Base-by-base conservation (phyloP, 768 basidiomycete species). In the Trametes cingulata region DNA sequence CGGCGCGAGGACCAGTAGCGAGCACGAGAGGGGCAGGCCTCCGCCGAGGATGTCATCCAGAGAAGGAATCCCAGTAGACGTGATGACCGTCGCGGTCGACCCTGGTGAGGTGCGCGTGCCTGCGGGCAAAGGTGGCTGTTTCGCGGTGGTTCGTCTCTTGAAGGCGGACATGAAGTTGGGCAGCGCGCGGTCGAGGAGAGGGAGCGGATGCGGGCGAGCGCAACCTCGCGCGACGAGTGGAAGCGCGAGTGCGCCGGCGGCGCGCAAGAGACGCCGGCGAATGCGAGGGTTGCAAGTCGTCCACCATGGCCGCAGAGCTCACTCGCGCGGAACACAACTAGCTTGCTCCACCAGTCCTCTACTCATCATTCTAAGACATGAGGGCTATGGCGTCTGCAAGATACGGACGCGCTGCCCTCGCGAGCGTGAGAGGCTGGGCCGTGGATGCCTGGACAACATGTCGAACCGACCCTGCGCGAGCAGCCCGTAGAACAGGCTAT, bases 1-100 rank as follows among this genome's bases (percentile, higher is more conserved):
- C 0, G 94, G 90, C n/a, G 91, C 87, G 41, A 90, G 80, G 33
- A 91, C 74, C 27, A 88, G 78, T 52, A 92, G 74, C 14, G 83
- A 83, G 61, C 88, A 89, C 2, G 90, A 88, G 56, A 95, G 80
- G 13, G 96, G 94, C 36, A 97, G 73, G 17, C 95, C 94, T 27
- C 93, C 95, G 55, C 95, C 95, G 39, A 98, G 85, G 61, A 98
- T 84, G 71, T 98, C 97, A 73, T 99, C 97, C 20, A 99, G 80
- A 13, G 95, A 94, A 25, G 93, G 87, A 9, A 98, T 85, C 2
- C 97, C 97, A 5, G 92, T 92, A 1, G 95, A 95, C 7, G 83
- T 85, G 60, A 88, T 75, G 56, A 79, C 67, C 0, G 83, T 87
- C 19, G 80, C 76, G 37, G 78, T 71, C 4, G 87, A 84, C 29